Conservation (phyloP, 352 stramenopile genomes). For the Phytopythium aichiense region DNA sequence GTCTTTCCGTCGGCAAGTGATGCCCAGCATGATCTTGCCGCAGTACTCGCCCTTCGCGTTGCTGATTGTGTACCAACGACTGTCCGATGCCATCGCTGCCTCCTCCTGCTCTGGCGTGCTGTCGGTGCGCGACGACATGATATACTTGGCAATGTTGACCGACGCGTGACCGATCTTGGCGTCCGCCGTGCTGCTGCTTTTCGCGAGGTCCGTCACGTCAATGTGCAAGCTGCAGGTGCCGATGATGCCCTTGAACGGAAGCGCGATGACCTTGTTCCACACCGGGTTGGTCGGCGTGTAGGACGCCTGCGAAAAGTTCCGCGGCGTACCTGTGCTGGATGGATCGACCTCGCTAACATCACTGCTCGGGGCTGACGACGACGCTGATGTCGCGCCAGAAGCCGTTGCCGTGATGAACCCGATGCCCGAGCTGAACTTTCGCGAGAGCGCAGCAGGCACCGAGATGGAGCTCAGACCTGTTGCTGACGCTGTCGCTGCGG, state of each 20-base stretch:
- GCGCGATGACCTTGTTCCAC: slow-evolving; percentile 77
- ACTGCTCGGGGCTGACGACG: not conserved
- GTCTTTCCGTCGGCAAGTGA: slow-evolving; percentile 54
- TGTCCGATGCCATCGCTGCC: slow-evolving; percentile 59
- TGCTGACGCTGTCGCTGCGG: slow-evolving; percentile 7
- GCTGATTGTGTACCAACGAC: slow-evolving; percentile 83
- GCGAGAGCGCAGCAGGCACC: slow-evolving; percentile 59
- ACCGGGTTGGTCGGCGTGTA: slow-evolving; percentile 70
- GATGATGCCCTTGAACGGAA: slow-evolving; percentile 74
- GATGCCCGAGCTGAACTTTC: slow-evolving; percentile 66
- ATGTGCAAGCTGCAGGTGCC: slow-evolving; percentile 74
- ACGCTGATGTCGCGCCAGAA: not conserved
- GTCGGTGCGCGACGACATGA: slow-evolving; percentile 55
- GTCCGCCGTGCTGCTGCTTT: slow-evolving; percentile 24
- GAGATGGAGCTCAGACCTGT: slow-evolving; percentile 48
- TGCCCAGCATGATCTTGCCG: slow-evolving; percentile 76
- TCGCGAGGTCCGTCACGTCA: slow-evolving; percentile 59
- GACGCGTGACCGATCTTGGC: slow-evolving; percentile 59
- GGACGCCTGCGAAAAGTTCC: slow-evolving; percentile 48
- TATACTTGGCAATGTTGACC: slow-evolving; percentile 80
- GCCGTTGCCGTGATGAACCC: slow-evolving; percentile 41
- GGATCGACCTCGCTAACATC: slow-evolving; percentile 26
- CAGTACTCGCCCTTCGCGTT: slow-evolving; percentile 86
- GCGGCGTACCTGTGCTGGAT: slow-evolving; percentile 54
- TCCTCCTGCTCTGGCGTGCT: slow-evolving; percentile 54